A percentile compares a stretch with the other conserved stretches of the same genome.
Evolutionary conservation across 164 flowering plant species (phyloP).

Genomic region (Protea cynaroides): DNA sequence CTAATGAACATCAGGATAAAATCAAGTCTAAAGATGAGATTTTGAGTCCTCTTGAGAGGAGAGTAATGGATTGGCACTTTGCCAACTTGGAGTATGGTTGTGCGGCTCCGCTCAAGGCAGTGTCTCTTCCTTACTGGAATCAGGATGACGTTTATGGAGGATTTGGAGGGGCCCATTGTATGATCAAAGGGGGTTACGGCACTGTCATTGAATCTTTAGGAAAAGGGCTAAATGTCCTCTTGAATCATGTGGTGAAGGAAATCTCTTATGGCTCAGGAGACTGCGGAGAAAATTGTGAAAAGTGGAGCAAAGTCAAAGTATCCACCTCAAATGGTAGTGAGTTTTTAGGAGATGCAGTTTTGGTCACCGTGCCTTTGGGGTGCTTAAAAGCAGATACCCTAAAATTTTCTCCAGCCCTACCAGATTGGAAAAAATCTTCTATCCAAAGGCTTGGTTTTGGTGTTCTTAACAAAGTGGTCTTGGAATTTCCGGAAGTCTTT

Average conservation of each 20-base stretch:
- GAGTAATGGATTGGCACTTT: slow-evolving; percentile 99
- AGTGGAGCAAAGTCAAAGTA: slow-evolving; percentile 50
- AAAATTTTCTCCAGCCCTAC: slow-evolving; percentile 79
- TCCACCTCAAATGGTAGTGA: slow-evolving; percentile 66
- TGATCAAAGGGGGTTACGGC: slow-evolving; percentile 99
- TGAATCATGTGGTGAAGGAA: slow-evolving; percentile 77
- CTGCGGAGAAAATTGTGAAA: slow-evolving; percentile 17
- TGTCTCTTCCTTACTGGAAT: slow-evolving; percentile 98
- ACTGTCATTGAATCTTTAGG: slow-evolving; percentile 78
- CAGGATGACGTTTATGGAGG: slow-evolving; percentile 99
- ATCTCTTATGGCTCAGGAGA: slow-evolving; percentile 39
- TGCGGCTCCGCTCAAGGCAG: slow-evolving; percentile 85
- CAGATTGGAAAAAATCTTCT: slow-evolving; percentile 78
- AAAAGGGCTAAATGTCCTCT: slow-evolving; percentile 55
- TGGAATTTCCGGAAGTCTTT: slow-evolving; percentile 86
- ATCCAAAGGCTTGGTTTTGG: slow-evolving; percentile 93
- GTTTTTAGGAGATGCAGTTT: slow-evolving; percentile 80
- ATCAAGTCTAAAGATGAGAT: slow-evolving; percentile 30
- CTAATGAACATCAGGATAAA: slow-evolving; percentile 12
- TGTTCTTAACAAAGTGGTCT: slow-evolving; percentile 84
- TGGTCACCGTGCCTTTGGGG: slow-evolving; percentile 94
- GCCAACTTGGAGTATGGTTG: slow-evolving; percentile 97
- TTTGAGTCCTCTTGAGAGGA: slow-evolving; percentile 88
- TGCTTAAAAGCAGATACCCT: slow-evolving; percentile 85
- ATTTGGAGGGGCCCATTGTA: slow-evolving; percentile 99